These are phyloP conservation scores for Paramecium caudatum DNA, from an alignment of 73 alveolate genomes.

Conservation along the genomic window DNA sequence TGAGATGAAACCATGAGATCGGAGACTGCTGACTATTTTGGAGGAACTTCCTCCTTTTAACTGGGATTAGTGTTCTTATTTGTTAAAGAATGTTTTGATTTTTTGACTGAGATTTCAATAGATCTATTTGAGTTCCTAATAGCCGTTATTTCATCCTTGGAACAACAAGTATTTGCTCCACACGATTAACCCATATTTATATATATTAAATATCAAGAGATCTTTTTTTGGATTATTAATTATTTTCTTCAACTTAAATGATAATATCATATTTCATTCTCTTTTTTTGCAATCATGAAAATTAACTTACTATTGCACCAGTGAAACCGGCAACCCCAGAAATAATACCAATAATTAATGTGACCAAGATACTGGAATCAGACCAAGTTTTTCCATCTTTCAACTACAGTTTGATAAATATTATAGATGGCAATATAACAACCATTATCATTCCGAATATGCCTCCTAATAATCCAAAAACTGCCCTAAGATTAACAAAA, in stretches of 20 bases:
- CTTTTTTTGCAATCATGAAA: conserved; percentile 4
- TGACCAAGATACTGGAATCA: neutral
- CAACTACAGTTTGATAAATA: neutral
- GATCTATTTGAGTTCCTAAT: conserved; percentile 28
- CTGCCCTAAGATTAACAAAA: neutral
- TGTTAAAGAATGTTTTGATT: conserved; percentile 37
- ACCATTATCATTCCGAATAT: conserved; percentile 29
- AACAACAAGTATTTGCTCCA: conserved; percentile 44
- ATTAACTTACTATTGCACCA: conserved; percentile 30
- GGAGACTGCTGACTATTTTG: no score
- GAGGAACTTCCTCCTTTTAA: neutral
- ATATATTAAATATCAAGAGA: neutral
- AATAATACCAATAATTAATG: neutral
- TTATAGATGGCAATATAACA: neutral
- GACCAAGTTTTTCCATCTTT: neutral
- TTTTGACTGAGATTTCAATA: conserved; percentile 57
- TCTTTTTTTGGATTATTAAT: neutral
- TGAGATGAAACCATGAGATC: neutral
- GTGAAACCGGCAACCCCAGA: neutral
- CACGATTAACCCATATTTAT: conserved; percentile 40
- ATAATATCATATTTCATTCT: neutral
- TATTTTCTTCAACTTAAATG: neutral
- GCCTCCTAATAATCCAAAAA: neutral
- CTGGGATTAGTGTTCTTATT: neutral
- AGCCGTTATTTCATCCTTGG: conserved; percentile 19